These are phyloP conservation scores for Rhodotorula taiwanensis DNA, from an alignment of 768 basidiomycete genomes.

Conservation along the genomic window DNA sequence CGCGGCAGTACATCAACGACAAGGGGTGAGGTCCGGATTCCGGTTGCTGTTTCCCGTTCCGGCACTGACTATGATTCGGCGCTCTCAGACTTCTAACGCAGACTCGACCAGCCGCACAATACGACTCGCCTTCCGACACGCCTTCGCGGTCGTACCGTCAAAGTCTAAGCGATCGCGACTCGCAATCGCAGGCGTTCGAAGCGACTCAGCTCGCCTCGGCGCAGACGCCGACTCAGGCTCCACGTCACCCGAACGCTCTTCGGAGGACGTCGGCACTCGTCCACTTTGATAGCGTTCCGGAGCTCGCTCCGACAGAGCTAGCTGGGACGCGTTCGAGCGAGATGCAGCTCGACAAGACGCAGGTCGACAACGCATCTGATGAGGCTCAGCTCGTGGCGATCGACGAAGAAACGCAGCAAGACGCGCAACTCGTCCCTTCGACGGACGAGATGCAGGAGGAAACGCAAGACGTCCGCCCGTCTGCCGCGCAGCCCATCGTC, in stretches of 20 bases:
- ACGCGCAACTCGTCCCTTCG: constrained; percentile 5
- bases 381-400: no score
- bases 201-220: constrained; percentile 16
- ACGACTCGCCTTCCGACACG: constrained; percentile 31
- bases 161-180: constrained; percentile 14
- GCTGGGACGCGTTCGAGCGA: neutral
- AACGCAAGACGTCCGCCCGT: constrained; percentile 7
- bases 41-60: neutral
- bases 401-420: neutral
- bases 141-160: constrained; percentile 10
- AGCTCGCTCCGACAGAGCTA: constrained; percentile 1
- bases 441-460: constrained; percentile 11
- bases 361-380: neutral
- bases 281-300: neutral
- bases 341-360: neutral
- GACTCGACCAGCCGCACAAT: constrained; percentile 29
- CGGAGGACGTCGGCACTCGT: constrained; percentile 8
- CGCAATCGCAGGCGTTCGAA: constrained; percentile 16
- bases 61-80: neutral
- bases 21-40: constrained; percentile 34
- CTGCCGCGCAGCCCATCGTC: constrained; percentile 9
- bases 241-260: constrained; percentile 3
- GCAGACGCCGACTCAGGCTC: constrained; percentile 24
- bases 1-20: constrained; percentile 35
- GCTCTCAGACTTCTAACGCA: constrained; percentile 25